phyloP scores from a whole-genome alignment of 169 alveolate genomes.

The Cryptosporidium felis region DNA sequence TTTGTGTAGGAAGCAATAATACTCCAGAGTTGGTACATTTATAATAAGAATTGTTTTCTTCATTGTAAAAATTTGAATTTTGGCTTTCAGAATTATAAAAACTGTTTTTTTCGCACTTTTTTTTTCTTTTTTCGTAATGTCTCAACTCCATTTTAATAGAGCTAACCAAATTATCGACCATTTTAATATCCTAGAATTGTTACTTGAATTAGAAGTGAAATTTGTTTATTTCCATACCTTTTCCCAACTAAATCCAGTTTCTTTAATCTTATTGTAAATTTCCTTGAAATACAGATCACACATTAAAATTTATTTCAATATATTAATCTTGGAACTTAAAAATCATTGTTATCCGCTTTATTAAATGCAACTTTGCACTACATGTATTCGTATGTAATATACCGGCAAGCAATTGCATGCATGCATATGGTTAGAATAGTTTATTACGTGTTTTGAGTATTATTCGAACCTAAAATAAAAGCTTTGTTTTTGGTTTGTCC shows the following conservation, averaged over 20 bases:
- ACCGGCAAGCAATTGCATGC: conserved; percentile 39
- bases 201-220: background rate
- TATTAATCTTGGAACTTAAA: background rate
- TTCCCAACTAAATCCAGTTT: conserved; percentile 59
- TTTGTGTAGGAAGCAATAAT: conserved; percentile 4
- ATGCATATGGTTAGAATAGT: background rate
- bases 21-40: conserved; percentile 39
- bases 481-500: no score
- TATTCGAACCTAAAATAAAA: no score
- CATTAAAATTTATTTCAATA: conserved; percentile 5
- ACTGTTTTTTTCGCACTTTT: background rate
- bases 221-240: background rate
- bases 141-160: conserved; percentile 29
- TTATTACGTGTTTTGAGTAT: background rate
- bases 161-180: conserved; percentile 22
- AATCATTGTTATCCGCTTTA: background rate
- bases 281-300: background rate
- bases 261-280: background rate
- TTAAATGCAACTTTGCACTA: conserved; percentile 16
- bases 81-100: background rate
- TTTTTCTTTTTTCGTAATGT: conserved; percentile 3
- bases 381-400: conserved; percentile 37
- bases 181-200: background rate
- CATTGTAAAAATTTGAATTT: background rate
- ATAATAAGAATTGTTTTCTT: background rate